Evolutionary conservation across 2,329 filamentous ascomycete species (phyloP).

Genomic region (Dendryphion nanum): DNA sequence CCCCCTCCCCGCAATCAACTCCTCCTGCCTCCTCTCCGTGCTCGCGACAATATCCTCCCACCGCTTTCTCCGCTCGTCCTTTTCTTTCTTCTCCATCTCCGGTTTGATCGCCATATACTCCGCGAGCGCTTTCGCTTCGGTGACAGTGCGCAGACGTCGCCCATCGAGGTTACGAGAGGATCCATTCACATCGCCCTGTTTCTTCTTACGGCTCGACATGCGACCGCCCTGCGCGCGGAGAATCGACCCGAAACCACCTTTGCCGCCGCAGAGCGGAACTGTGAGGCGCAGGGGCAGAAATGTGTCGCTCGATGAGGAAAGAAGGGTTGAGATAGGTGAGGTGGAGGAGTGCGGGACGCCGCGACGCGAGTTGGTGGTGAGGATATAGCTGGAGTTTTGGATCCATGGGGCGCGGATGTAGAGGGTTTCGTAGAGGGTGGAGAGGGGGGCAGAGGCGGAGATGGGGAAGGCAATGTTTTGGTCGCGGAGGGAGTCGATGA

Average conservation of each 20-base stretch:
- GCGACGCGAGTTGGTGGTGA: conserved; percentile 80
- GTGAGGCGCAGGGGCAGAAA: conserved; percentile 82
- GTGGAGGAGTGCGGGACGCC: conserved; percentile 57
- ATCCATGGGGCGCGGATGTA: conserved; percentile 58
- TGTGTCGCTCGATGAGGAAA: conserved; percentile 58
- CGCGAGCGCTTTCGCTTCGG: conserved; percentile 90
- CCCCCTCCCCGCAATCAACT: conserved; percentile 72
- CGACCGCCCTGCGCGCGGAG: conserved; percentile 93
- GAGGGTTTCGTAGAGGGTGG: conserved; percentile 65
- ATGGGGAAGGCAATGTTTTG: conserved; percentile 80
- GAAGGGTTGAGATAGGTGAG: conserved; percentile 59
- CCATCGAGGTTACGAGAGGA: conserved; percentile 94
- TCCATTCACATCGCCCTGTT: conserved; percentile 77
- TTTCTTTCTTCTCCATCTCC: conserved; percentile 94
- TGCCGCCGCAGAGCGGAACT: conserved; percentile 81
- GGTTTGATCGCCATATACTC: conserved; percentile 95
- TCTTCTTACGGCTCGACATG: conserved; percentile 92
- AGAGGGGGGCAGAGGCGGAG: conserved; percentile 63
- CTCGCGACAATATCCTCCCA: conserved; percentile 88
- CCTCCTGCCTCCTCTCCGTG: conserved; percentile 78
- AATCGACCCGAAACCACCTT: conserved; percentile 96
- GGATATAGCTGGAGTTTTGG: conserved; percentile 61
- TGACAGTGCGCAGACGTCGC: conserved; percentile 83
- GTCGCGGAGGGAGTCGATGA: conserved; percentile 81
- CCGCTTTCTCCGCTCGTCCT: conserved; percentile 76